A percentile compares a stretch with the other conserved stretches of the same genome.
Evolutionary conservation across 352 stramenopile species (phyloP).

Genomic region (Phytopythium delawarense): DNA sequence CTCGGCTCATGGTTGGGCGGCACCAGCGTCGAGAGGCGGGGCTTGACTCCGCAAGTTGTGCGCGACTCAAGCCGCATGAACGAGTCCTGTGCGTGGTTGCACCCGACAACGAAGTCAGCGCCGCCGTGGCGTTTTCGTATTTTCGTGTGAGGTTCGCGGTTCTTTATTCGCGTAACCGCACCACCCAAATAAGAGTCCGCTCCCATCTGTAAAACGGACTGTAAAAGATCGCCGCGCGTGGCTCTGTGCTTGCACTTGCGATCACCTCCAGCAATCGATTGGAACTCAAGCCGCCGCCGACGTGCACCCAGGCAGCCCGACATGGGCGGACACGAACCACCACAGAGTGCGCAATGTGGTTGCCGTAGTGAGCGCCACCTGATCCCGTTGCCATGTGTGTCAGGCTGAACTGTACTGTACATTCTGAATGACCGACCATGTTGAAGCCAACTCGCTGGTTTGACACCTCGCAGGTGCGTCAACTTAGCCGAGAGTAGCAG

Average conservation of each 20-base stretch:
- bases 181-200: background rate
- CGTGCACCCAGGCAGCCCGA: background rate
- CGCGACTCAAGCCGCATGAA: no score
- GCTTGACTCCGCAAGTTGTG: no score
- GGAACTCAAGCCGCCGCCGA: no score
- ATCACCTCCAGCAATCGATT: background rate
- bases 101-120: no score
- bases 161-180: background rate
- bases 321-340: background rate
- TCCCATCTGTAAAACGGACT: background rate
- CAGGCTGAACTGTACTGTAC: background rate
- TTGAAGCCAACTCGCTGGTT: background rate
- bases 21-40: no score
- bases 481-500: background rate
- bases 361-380: background rate
- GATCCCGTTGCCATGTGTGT: background rate
- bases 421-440: background rate
- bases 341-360: background rate
- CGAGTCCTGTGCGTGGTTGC: no score
- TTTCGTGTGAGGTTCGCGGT: no score
- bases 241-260: constrained; percentile 3
- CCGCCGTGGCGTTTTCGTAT: no score
- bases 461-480: background rate
- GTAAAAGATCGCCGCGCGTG: constrained; percentile 1
- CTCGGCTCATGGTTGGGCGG: no score